Percentiles rank a stretch among this genome's conserved stretches.
These are phyloP conservation scores for Musa acuminata DNA, from an alignment of 176 grass and related monocot species.

Conservation along the genomic window DNA sequence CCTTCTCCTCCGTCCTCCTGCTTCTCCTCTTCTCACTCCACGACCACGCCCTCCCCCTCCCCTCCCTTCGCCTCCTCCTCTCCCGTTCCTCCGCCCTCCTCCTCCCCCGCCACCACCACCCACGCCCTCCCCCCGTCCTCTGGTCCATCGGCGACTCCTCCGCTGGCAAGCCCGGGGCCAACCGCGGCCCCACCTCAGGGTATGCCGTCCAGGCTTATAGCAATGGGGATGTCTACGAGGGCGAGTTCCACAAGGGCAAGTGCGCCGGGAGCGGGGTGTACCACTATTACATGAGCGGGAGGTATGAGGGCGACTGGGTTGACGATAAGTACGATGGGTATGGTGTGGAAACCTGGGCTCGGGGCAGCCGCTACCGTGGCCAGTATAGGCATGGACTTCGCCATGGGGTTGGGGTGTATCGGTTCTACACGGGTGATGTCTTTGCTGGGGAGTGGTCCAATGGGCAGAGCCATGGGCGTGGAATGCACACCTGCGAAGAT, in stretches of 20 bases:
- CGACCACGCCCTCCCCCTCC: background rate
- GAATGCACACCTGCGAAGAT: slow-evolving; percentile 86
- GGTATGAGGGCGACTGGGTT: slow-evolving; percentile 85
- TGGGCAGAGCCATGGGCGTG: slow-evolving; percentile 79
- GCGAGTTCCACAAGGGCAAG: slow-evolving; percentile 61
- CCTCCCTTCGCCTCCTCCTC: slow-evolving; percentile 26
- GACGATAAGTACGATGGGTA: slow-evolving; percentile 19
- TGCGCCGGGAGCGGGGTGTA: slow-evolving; percentile 81
- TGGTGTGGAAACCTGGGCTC: slow-evolving; percentile 44
- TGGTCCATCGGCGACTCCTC: slow-evolving; percentile 73
- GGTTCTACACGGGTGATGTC: slow-evolving; percentile 90
- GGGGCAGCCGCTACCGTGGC: slow-evolving; percentile 73
- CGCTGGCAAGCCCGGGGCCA: background rate
- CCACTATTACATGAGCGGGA: slow-evolving; percentile 95
- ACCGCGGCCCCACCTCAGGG: slow-evolving; percentile 40
- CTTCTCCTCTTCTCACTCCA: slow-evolving; percentile 57
- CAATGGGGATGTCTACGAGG: slow-evolving; percentile 88
- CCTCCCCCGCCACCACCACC: slow-evolving; percentile 23
- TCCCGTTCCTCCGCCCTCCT: slow-evolving; percentile 37
- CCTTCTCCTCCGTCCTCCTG: slow-evolving; percentile 72
- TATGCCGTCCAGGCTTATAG: slow-evolving; percentile 71
- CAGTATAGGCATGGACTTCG: slow-evolving; percentile 78
- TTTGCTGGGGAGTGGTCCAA: slow-evolving; percentile 90
- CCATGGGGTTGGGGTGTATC: slow-evolving; percentile 72
- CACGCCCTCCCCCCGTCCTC: slow-evolving; percentile 46